These are phyloP conservation scores for Fusarium stilboides DNA, from an alignment of 2,329 filamentous ascomycete species.

Conservation along the genomic window DNA sequence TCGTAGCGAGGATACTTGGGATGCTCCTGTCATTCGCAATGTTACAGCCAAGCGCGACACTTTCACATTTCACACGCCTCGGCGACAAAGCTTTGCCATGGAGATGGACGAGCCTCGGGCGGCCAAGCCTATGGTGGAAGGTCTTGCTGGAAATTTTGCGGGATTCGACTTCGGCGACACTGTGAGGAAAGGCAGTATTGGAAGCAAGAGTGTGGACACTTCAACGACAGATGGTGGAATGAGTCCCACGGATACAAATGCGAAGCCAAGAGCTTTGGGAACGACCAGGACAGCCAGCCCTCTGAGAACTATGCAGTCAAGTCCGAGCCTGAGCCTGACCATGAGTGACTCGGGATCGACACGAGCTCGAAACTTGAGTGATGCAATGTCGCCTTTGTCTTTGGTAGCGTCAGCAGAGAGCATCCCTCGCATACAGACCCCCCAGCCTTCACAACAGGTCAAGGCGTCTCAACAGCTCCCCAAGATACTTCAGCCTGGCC, in stretches of 20 bases:
- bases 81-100: slow-evolving; percentile 65
- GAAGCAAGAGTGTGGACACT: slow-evolving; percentile 35
- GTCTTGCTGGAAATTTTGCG: slow-evolving; percentile 57
- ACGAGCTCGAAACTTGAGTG: slow-evolving; percentile 43
- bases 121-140: slow-evolving; percentile 50
- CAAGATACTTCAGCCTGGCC: slow-evolving; percentile 38
- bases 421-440: slow-evolving; percentile 28
- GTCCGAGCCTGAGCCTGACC: slow-evolving; percentile 43
- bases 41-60: slow-evolving; percentile 68
- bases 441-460: slow-evolving; percentile 33
- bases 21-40: slow-evolving; percentile 62
- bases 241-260: slow-evolving; percentile 40
- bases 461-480: slow-evolving; percentile 28
- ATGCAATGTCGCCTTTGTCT: slow-evolving; percentile 45
- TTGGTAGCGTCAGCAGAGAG: slow-evolving; percentile 39
- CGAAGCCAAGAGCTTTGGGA: slow-evolving; percentile 34
- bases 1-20: slow-evolving; percentile 59
- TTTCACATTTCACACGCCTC: slow-evolving; percentile 61
- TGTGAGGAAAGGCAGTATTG: slow-evolving; percentile 45
- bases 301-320: slow-evolving; percentile 47
- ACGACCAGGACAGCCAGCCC: slow-evolving; percentile 46
- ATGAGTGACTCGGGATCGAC: slow-evolving; percentile 40
- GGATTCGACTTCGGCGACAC: slow-evolving; percentile 58
- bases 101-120: slow-evolving; percentile 58
- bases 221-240: slow-evolving; percentile 34